A percentile compares a stretch with the other conserved stretches of the same genome.
Conservation (phyloP, 192 early-diverging fungal genomes). For the Coemansia erecta region DNA sequence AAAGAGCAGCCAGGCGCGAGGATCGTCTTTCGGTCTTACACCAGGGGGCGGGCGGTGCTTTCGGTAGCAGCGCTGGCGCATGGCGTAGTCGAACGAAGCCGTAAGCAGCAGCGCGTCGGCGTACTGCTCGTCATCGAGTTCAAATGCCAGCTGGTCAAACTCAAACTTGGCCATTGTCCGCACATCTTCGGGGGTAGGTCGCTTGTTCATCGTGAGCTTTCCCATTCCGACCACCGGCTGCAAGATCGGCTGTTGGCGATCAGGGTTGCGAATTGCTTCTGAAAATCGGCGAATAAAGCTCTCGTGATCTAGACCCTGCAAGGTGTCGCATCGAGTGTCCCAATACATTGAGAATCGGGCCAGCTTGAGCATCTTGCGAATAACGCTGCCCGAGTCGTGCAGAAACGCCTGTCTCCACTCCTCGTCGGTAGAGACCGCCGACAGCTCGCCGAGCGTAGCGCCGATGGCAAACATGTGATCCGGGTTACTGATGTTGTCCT, state of each 20-base stretch:
- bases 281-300: slow-evolving; percentile 32
- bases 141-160: slow-evolving; percentile 92
- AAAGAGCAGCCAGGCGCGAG: slow-evolving; percentile 79
- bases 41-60: slow-evolving; percentile 80
- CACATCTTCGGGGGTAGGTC: slow-evolving; percentile 51
- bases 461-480: slow-evolving; percentile 84
- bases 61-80: slow-evolving; percentile 80
- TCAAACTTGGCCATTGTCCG: slow-evolving; percentile 67
- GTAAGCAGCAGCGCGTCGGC: slow-evolving; percentile 74
- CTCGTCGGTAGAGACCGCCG: slow-evolving; percentile 85
- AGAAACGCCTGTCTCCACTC: slow-evolving; percentile 82
- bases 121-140: slow-evolving; percentile 89
- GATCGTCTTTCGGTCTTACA: slow-evolving; percentile 79
- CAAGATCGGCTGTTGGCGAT: slow-evolving; percentile 74
- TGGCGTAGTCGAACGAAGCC: slow-evolving; percentile 77
- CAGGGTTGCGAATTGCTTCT: slow-evolving; percentile 8
- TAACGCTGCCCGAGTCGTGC: slow-evolving; percentile 69
- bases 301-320: slow-evolving; percentile 60
- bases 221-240: slow-evolving; percentile 91
- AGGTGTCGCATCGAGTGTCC: slow-evolving; percentile 69
- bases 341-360: slow-evolving; percentile 83
- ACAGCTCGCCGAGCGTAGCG: slow-evolving; percentile 83
- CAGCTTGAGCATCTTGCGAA: slow-evolving; percentile 81
- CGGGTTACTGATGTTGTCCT: slow-evolving; percentile 78
- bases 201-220: slow-evolving; percentile 74